Base-by-base conservation (phyloP, 306 rosid genomes). In the Betula pendula region DNA sequence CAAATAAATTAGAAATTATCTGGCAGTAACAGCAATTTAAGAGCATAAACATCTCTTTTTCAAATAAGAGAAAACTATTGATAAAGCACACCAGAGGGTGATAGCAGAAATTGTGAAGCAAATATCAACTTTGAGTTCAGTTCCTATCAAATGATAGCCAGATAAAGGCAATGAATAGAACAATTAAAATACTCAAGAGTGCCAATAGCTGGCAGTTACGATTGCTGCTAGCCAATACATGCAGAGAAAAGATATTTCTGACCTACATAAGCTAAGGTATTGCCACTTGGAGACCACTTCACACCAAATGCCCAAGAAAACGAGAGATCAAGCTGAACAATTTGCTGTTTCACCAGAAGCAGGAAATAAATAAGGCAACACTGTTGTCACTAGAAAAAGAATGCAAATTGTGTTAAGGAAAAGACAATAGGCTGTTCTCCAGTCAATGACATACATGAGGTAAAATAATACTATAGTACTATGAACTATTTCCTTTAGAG, bases 271-370 rank as follows among this genome's bases (percentile, higher is more conserved):
- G 94, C 93, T 86, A 92, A 87, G 87, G 98, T 92, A 79, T 87
- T 88, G 76, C 99, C 99, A 79, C 97, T 92, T 75, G 97, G 93
- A 70, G 99, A 95, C 99, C 99, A 95, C 87, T 84, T 95, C 81
- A 92, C 98, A 48, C 99, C 96, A 48, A 95, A 95, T 63, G 98
- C 85, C 99, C 99, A 95, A 72, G 96, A 87, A 67, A 80, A 84
- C 9, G 96, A 92, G 82, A 92, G 97, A 86, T 95, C 98, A 67
- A 95, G 98, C 90, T 95, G 96, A 81, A 89, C 83, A 74, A 95
- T 89, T 81, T 87, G 85, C 99, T 95, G 90, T 90, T 70, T 76
- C 87, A 79, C 76, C 81, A 82, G n/a, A 84, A 73, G 63, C 67
- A 42, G 72, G 82, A 44, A 38, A 75, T 73, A 58, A 79, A 79